phyloP scores from a whole-genome alignment of 495 filamentous ascomycete species.

The Neurospora sp. region DNA sequence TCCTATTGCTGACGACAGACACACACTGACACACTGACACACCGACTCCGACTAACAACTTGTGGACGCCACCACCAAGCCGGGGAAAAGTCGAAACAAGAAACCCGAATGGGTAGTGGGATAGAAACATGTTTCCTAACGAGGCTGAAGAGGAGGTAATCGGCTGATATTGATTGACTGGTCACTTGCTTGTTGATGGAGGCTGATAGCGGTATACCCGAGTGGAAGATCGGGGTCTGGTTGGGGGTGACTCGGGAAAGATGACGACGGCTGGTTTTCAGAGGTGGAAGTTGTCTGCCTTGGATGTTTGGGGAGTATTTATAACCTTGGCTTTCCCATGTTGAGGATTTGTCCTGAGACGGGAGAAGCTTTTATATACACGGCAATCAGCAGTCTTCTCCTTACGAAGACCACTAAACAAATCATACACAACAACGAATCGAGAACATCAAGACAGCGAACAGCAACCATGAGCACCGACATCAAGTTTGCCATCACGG shows the following conservation, averaged over 20 bases:
- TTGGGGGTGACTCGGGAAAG: background rate
- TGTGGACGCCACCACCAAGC: background rate
- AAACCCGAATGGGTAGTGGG: background rate
- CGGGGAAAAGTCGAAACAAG: background rate
- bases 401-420: background rate
- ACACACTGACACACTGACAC: background rate
- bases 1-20: background rate
- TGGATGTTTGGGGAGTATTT: background rate
- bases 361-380: background rate
- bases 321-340: background rate
- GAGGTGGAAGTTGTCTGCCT: background rate
- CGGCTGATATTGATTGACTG: background rate
- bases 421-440: background rate
- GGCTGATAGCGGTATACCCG: background rate
- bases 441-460: background rate
- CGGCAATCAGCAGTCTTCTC: background rate
- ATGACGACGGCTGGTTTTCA: background rate
- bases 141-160: background rate
- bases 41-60: background rate
- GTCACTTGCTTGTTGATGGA: background rate
- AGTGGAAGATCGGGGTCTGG: background rate
- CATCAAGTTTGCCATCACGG: constrained; percentile 13
- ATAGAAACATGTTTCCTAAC: background rate
- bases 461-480: constrained; percentile 12
- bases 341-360: fast-evolving